Conservation (phyloP, 2,329 filamentous ascomycete species). For the Lachnellula hyalina region DNA sequence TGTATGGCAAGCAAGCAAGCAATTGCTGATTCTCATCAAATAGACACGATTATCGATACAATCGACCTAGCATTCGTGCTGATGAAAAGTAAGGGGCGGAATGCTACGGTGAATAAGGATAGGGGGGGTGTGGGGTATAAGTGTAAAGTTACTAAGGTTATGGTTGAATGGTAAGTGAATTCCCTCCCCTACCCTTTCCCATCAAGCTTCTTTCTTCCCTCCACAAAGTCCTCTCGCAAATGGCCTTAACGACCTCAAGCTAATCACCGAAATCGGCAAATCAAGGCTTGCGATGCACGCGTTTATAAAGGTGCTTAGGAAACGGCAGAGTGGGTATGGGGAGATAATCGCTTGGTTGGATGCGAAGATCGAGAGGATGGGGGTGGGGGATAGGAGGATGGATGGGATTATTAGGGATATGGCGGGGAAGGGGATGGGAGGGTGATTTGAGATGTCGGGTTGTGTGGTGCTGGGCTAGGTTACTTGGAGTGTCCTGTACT, state of each 20-base stretch:
- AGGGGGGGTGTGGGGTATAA: conserved; percentile 15
- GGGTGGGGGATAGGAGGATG: conserved; percentile 7
- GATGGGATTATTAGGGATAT: conserved; percentile 1
- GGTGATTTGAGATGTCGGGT: background rate
- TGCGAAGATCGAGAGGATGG: conserved; percentile 6
- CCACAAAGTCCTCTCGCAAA: background rate
- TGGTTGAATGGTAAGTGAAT: conserved; percentile 27
- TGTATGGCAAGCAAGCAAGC: no score
- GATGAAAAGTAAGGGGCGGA: conserved; percentile 24
- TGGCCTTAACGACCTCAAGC: no score
- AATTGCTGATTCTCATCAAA: no score
- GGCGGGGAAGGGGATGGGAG: background rate
- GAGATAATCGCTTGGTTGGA: conserved; percentile 65
- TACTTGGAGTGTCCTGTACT: no score
- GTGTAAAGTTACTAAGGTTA: conserved; percentile 20
- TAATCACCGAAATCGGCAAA: conserved; percentile 23
- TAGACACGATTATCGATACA: no score
- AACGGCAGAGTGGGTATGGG: conserved; percentile 66
- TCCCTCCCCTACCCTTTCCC: conserved; percentile 4
- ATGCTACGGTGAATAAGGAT: background rate
- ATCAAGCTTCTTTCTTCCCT: background rate
- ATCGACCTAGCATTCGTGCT: conserved; percentile 23
- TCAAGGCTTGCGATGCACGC: conserved; percentile 57
- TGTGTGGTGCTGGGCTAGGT: no score
- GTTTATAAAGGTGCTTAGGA: conserved; percentile 61